Base-by-base conservation (phyloP, 345 rosid species). In the Sonneratia caseolaris region DNA sequence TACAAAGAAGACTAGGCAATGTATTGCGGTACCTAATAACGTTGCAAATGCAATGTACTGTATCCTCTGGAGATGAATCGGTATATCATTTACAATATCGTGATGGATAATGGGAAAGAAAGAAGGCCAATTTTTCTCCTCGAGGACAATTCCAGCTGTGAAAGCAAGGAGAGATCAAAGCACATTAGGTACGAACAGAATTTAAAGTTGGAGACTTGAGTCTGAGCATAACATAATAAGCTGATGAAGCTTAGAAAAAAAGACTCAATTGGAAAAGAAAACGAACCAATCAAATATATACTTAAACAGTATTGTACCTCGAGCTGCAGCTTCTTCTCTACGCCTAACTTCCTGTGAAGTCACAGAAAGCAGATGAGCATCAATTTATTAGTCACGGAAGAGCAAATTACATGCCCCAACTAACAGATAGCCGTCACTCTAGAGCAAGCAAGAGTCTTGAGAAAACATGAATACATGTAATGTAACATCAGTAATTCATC, bases 291-390 rank as follows among this genome's bases (percentile, higher is more conserved):
- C 3, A 40, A 43, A 43, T 27, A 42, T 21, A 32, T 67, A 48
- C 14, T 11, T 21, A 40, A 35, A 32, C 5, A 7, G 40, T 43
- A 43, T 1, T 3, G 18, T 84, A 88, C 99, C 98, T 86, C 91
- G 83, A 71, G 98, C 91, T 48, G 92, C 92, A 79, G 99, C 99
- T 74, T 96, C 97, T 88, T 96, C 99, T 83, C 43, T 89, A 72
- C 93, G 82, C 70, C 81, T 89, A 74, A 96, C 79, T 0, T 89
- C 99, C 99, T 96, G 80, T 64, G 36, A 78, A 78, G 68, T 64
- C 74, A 55, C 53, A 59, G 27, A n/a, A 38, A 48, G 65, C 27
- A 36, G 21, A 61, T 61, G 66, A 27, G 5, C 18, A 61, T 61
- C 66, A 32, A 22, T 24, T 61, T 16, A 61, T 61, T 3, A 48